Conservation (phyloP, 345 rosid species). For the Salix exigua region DNA sequence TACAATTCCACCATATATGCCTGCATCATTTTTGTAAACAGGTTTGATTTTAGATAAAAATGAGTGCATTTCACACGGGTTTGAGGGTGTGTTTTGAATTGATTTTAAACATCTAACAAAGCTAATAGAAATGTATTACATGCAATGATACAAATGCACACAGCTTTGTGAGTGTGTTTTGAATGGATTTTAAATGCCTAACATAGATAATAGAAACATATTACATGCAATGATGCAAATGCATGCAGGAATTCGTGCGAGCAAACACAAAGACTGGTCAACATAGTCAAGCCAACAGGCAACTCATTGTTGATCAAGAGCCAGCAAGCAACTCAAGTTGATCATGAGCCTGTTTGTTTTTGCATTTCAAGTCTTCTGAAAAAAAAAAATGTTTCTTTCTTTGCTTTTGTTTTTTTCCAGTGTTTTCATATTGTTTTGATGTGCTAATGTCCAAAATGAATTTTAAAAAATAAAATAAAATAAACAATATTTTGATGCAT, state of each 20-base stretch:
- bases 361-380: too few species aligned
- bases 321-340: too few species aligned
- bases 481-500: too few species aligned
- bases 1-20: conserved; percentile 94
- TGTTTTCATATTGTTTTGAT: too few species aligned
- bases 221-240: background rate
- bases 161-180: too few species aligned
- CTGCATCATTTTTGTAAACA: conserved; percentile 35
- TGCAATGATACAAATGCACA: background rate
- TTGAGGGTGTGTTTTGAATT: background rate
- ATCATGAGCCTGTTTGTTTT: too few species aligned
- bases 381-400: too few species aligned
- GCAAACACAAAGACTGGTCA: background rate
- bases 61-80: background rate
- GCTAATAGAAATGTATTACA: background rate
- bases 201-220: background rate
- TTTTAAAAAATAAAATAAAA: too few species aligned
- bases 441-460: too few species aligned
- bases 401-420: too few species aligned
- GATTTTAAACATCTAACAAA: background rate
- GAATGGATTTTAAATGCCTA: background rate
- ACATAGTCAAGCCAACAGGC: background rate
- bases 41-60: background rate
- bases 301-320: background rate
- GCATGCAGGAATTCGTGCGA: background rate